These are phyloP conservation scores for Przewalskia tangutica DNA, from an alignment of 257 asterid species.

Conservation along the genomic window DNA sequence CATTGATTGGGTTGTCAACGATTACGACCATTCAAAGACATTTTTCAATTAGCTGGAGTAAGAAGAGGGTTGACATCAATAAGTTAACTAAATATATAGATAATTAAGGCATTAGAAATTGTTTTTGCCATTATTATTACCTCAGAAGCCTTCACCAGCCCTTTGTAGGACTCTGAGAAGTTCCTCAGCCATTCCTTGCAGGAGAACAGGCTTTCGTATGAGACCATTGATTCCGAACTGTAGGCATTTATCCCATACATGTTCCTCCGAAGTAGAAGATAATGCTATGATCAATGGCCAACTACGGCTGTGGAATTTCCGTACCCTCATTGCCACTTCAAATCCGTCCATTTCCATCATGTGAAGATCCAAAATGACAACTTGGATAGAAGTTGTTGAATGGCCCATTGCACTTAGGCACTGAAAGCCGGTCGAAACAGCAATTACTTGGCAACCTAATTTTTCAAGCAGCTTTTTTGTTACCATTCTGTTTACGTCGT, in stretches of 20 bases:
- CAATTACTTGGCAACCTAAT: slow-evolving; percentile 32
- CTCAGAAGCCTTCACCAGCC: slow-evolving; percentile 10
- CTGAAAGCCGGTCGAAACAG: slow-evolving; percentile 31
- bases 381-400: slow-evolving; percentile 16
- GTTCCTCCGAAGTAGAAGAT: slow-evolving; percentile 27
- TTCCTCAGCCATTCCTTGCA: slow-evolving; percentile 32
- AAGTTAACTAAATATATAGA: neutral
- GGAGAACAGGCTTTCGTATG: slow-evolving; percentile 29
- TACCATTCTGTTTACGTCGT: slow-evolving; percentile 30
- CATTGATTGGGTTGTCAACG: too few species aligned
- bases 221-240: slow-evolving; percentile 36
- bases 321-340: slow-evolving; percentile 29
- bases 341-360: slow-evolving; percentile 42
- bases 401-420: slow-evolving; percentile 32
- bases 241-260: slow-evolving; percentile 20
- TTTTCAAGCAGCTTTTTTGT: slow-evolving; percentile 32
- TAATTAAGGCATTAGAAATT: too few species aligned
- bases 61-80: neutral
- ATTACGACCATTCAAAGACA: too few species aligned
- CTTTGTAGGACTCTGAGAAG: slow-evolving; percentile 25
- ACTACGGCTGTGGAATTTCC: slow-evolving; percentile 25
- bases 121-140: neutral
- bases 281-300: slow-evolving; percentile 38
- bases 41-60: too few species aligned
- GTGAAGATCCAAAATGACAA: slow-evolving; percentile 39